Evolutionary conservation across 345 rosid genomes (phyloP).

Genomic region (Populus davidiana): DNA sequence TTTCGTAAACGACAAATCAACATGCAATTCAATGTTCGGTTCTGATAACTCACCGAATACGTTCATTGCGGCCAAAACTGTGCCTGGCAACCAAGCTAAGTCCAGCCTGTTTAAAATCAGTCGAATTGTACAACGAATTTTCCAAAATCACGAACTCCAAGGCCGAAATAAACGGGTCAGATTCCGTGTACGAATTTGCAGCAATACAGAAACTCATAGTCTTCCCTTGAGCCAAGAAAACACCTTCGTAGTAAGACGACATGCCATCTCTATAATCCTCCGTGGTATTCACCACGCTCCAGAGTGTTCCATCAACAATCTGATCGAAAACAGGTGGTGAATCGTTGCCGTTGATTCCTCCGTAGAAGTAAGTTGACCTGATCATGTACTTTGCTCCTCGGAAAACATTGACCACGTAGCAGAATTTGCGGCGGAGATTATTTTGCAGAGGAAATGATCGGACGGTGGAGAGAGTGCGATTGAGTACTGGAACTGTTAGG

Average conservation of each 20-base stretch:
- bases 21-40: neutral
- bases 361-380: constrained; percentile 75
- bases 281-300: constrained; percentile 79
- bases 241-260: constrained; percentile 69
- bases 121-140: constrained; percentile 64
- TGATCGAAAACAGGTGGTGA: constrained; percentile 86
- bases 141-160: constrained; percentile 62
- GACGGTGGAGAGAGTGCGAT: constrained; percentile 52
- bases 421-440: constrained; percentile 49
- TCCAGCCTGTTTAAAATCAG: constrained; percentile 47
- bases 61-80: constrained; percentile 63
- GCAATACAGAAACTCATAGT: constrained; percentile 71
- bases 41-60: constrained; percentile 43
- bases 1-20: neutral
- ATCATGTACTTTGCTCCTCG: constrained; percentile 65
- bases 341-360: constrained; percentile 60
- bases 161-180: constrained; percentile 89
- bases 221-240: constrained; percentile 69
- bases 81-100: constrained; percentile 66
- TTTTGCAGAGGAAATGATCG: constrained; percentile 66
- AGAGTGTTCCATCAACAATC: constrained; percentile 79
- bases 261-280: constrained; percentile 51
- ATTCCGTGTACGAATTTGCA: constrained; percentile 58
- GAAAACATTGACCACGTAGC: constrained; percentile 51
- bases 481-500: constrained; percentile 28